Evolutionary conservation across 164 flowering plant genomes (phyloP).

Genomic region (Stephania yunnanensis): DNA sequence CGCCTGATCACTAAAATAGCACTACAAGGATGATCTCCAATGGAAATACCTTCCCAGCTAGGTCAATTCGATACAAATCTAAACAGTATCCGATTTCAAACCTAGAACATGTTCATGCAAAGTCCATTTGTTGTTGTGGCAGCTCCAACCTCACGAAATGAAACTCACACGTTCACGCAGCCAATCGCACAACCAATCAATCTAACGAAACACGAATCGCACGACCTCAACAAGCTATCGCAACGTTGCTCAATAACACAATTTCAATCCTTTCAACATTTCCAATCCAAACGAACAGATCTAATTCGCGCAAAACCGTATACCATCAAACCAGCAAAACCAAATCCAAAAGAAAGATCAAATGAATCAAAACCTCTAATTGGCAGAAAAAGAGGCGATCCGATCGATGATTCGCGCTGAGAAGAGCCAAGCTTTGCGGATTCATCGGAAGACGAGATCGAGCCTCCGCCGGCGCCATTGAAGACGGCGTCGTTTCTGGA

Average conservation of each 20-base stretch:
- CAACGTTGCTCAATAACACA: not conserved
- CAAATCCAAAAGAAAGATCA: not conserved
- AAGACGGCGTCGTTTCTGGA: slow-evolving; percentile 10
- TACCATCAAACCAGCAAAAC: not conserved
- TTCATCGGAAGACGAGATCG: slow-evolving; percentile 10
- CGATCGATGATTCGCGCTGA: not conserved
- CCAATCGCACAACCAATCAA: not conserved
- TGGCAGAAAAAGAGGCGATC: not conserved
- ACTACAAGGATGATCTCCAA: not conserved
- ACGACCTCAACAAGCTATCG: not conserved
- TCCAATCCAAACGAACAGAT: not conserved
- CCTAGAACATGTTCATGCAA: no score
- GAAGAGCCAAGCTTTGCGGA: slow-evolving; percentile 7
- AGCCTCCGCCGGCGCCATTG: slow-evolving; percentile 10
- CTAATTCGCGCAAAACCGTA: not conserved
- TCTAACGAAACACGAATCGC: not conserved
- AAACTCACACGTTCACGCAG: not conserved
- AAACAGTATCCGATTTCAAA: not conserved
- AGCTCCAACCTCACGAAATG: not conserved
- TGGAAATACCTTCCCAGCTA: not conserved
- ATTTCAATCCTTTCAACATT: not conserved
- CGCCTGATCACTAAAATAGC: not conserved
- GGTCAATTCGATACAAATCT: not conserved
- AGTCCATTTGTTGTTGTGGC: not conserved
- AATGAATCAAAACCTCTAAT: slow-evolving; percentile 7